Evolutionary conservation across 2,329 filamentous ascomycete genomes (phyloP).

Genomic region (Aureobasidium uvarum): DNA sequence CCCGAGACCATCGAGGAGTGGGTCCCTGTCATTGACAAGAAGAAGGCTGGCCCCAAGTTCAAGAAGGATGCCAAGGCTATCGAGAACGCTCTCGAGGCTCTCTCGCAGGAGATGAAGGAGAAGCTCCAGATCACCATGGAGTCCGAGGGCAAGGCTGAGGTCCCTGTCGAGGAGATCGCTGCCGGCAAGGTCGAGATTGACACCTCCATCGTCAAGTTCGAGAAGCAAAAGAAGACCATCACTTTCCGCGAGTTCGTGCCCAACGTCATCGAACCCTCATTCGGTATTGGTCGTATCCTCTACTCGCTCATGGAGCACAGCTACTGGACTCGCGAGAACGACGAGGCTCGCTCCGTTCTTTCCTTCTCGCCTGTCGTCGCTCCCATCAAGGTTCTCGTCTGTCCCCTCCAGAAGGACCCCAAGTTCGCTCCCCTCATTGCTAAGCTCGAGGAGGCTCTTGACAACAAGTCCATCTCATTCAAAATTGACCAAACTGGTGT

Average conservation of each 20-base stretch:
- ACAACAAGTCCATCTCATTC: slow-evolving; percentile 73
- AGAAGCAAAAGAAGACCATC: slow-evolving; percentile 78
- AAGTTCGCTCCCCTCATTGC: slow-evolving; percentile 77
- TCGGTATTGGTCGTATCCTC: slow-evolving; percentile 91
- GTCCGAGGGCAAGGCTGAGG: slow-evolving; percentile 68
- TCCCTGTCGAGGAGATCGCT: slow-evolving; percentile 67
- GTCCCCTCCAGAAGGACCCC: slow-evolving; percentile 78
- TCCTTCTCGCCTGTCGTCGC: slow-evolving; percentile 75
- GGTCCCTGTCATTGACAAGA: slow-evolving; percentile 84
- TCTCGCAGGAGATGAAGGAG: slow-evolving; percentile 78
- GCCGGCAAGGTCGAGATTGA: slow-evolving; percentile 75
- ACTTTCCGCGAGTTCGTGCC: slow-evolving; percentile 88
- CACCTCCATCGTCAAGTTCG: slow-evolving; percentile 77
- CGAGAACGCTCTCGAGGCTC: slow-evolving; percentile 71
- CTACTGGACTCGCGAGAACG: slow-evolving; percentile 86
- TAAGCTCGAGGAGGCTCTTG: slow-evolving; percentile 71
- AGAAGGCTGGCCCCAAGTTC: slow-evolving; percentile 92
- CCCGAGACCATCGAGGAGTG: slow-evolving; percentile 82
- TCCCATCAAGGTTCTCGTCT: slow-evolving; percentile 93
- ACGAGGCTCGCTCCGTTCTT: slow-evolving; percentile 79
- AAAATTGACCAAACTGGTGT: slow-evolving; percentile 87
- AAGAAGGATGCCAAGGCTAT: slow-evolving; percentile 91
- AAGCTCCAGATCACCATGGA: slow-evolving; percentile 72
- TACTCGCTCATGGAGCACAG: slow-evolving; percentile 92
- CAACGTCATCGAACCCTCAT: slow-evolving; percentile 86